A percentile compares a stretch with the other conserved stretches of the same genome.
Evolutionary conservation across 78 protist species (phyloP).

Genomic region (Bigelowiella natans): DNA sequence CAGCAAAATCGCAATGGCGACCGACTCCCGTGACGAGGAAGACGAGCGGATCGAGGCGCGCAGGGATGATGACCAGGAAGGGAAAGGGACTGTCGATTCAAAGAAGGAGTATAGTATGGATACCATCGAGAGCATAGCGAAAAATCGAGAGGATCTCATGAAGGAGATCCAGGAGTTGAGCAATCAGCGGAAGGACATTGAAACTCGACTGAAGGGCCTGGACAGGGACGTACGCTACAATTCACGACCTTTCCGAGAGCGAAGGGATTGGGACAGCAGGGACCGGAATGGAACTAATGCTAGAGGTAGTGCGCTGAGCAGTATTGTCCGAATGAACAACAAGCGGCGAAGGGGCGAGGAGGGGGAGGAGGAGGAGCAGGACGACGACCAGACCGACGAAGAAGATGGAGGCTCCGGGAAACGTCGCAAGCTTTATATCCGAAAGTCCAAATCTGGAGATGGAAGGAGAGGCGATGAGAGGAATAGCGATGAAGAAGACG

Average conservation of each 20-base stretch:
- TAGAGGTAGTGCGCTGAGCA: background rate
- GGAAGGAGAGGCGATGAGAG: background rate
- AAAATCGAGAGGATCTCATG: background rate
- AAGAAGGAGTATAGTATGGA: too few relatives aligned
- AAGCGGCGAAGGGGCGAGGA: background rate
- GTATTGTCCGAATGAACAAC: background rate
- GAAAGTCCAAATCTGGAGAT: background rate
- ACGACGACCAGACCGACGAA: background rate
- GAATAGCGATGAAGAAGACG: background rate
- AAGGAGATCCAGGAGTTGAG: background rate
- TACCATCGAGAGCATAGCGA: too few relatives aligned
- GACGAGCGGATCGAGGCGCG: too few relatives aligned
- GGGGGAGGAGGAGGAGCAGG: conserved; percentile 1
- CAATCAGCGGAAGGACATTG: background rate
- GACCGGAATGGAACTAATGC: background rate
- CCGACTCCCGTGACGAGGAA: too few relatives aligned
- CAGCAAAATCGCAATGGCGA: too few relatives aligned
- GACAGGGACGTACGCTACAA: background rate
- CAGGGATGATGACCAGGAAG: too few relatives aligned
- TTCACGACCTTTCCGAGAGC: background rate
- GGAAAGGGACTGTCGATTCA: too few relatives aligned
- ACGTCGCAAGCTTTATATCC: background rate
- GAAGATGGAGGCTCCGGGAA: background rate
- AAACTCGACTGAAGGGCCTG: background rate
- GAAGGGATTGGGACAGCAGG: background rate